Evolutionary conservation across 179 eudicot species (phyloP).

Genomic region (Amaranthus tricolor): DNA sequence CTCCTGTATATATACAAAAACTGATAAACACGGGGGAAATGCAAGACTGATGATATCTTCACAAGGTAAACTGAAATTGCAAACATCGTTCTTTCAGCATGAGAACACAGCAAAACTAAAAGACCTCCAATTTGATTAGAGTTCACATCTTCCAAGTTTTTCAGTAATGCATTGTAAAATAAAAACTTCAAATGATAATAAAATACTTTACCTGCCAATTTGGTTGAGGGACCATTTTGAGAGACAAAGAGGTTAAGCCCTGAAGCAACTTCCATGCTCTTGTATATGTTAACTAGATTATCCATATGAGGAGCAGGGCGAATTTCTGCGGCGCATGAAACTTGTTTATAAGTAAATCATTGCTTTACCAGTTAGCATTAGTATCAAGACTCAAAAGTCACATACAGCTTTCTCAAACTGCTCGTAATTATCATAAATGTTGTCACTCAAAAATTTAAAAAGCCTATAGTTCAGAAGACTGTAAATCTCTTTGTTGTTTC

Average conservation of each 20-base stretch:
- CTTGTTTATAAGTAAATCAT: slow-evolving; percentile 1
- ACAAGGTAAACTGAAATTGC: too few relatives aligned
- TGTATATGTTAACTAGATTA: slow-evolving; percentile 79
- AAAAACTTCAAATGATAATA: neutral
- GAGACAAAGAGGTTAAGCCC: slow-evolving; percentile 60
- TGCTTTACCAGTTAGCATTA: neutral
- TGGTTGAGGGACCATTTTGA: slow-evolving; percentile 43
- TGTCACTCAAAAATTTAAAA: neutral
- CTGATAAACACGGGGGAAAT: too few relatives aligned
- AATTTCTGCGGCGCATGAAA: slow-evolving; percentile 49
- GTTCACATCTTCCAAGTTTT: neutral
- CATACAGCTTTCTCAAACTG: neutral
- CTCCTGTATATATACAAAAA: too few relatives aligned
- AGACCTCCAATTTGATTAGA: too few relatives aligned
- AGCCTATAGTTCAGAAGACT: too few relatives aligned
- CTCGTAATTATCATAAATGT: neutral
- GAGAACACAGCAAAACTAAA: too few relatives aligned
- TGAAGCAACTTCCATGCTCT: slow-evolving; percentile 83
- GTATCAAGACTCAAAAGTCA: too few relatives aligned
- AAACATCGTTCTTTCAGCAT: too few relatives aligned
- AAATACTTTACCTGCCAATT: slow-evolving; percentile 40
- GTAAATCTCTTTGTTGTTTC: too few relatives aligned
- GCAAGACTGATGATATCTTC: too few relatives aligned
- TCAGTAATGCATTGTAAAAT: neutral
- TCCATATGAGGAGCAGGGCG: slow-evolving; percentile 99